Evolutionary conservation across 2,329 filamentous ascomycete genomes (phyloP), one percentile per base, ranked within the genome.

Genomic region (Cladosporium colombiae): DNA sequence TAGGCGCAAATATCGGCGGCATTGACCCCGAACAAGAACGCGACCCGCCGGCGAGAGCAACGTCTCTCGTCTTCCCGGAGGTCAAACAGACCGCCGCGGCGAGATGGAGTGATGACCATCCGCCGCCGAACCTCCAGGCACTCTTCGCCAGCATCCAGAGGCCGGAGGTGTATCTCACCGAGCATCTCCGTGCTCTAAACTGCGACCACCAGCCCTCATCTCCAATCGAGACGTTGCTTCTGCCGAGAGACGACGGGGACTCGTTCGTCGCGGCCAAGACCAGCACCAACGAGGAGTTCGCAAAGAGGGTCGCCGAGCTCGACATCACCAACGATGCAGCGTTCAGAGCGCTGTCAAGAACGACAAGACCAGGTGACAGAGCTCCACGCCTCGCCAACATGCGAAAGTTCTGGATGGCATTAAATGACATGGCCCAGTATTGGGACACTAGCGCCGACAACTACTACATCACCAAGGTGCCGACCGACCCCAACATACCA

Each of bases 401-500:
- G 66, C 80, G 86, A 62, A 86, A 85, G 65, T 89, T 89, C 74
- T 89, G 84, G 82, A 80, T 82, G 61, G 83, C 81, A 2, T 77
- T 89, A 62, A 84, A 88, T 69, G 82, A 81, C 40, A 81, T 89
- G 81, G 80, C 84, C 18, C 84, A 86, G 68, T 89, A 87, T 71
- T 89, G 87, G 86, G 87, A 89, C 71, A 80, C 79, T 46, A 86
- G 82, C 66, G 72, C 84, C 57, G 87, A 89, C 69, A 76, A 86
- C 33, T 87, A 87, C 73, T 81, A 81, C 50, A 73, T 76, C 21
- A 72, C 76, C 6, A 69, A 69, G 21, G 61, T 68, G 60, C 66
- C 70, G 29, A 21, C 18, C 16, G n/a, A 37, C 25, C n/a, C 59
- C 29, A 18, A 31, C 1, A 21, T 13, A n/a, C 29, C 59, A 25